These are phyloP conservation scores for Lipomyces kockii DNA, from an alignment of 805 yeast species.

Conservation along the genomic window DNA sequence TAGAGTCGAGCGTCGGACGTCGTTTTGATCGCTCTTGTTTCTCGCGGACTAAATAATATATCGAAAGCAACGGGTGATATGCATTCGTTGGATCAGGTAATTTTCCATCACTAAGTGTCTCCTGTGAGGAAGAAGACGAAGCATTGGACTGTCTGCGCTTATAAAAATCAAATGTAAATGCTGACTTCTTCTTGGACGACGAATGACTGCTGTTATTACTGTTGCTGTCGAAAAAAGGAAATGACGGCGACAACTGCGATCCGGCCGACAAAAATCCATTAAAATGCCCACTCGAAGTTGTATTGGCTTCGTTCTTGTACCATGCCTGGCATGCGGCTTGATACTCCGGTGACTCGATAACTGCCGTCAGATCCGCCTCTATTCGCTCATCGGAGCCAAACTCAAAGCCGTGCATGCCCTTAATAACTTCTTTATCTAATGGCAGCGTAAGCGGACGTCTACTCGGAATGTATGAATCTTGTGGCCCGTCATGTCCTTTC, in stretches of 20 bases:
- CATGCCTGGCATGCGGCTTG: conserved; percentile 64
- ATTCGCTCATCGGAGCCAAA: conserved; percentile 72
- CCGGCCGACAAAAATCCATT: conserved; percentile 12
- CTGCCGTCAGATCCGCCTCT: conserved; percentile 57
- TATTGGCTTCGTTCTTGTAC: conserved; percentile 51
- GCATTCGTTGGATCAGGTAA: conserved; percentile 81
- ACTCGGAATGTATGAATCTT: conserved; percentile 72
- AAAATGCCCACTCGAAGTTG: conserved; percentile 5
- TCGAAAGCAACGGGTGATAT: conserved; percentile 85
- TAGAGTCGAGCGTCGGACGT: conserved; percentile 27
- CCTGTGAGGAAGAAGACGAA: conserved; percentile 32
- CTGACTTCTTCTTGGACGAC: conserved; percentile 22
- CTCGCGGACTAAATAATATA: conserved; percentile 84
- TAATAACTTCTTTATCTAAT: conserved; percentile 66
- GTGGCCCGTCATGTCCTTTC: conserved; percentile 78
- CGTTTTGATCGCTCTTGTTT: conserved; percentile 34
- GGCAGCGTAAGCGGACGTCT: conserved; percentile 77
- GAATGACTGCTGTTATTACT: background rate
- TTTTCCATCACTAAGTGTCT: conserved; percentile 29
- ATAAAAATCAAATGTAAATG: conserved; percentile 38
- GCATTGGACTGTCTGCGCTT: conserved; percentile 30
- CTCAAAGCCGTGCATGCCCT: conserved; percentile 77
- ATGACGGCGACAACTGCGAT: conserved; percentile 21
- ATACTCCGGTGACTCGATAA: conserved; percentile 70
- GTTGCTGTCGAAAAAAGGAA: conserved; percentile 12